phyloP scores from a whole-genome alignment of 257 asterid species.

The Solanum etuberosum region DNA sequence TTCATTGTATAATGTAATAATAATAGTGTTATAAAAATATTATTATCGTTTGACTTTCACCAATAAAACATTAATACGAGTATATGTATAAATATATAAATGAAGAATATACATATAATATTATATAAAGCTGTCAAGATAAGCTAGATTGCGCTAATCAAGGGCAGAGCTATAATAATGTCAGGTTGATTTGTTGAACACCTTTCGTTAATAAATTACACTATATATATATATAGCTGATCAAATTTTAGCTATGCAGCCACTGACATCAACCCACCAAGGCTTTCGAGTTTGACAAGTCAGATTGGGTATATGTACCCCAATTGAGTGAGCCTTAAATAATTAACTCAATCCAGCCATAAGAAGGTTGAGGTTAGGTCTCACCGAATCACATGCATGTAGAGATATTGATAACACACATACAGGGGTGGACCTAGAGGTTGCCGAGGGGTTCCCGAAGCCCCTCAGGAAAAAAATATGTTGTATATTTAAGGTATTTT shows the following conservation, averaged over 20 bases:
- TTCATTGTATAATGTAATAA: no score
- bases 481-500: no score
- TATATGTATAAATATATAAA: no score
- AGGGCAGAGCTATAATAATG: fast-evolving
- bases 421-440: fast-evolving
- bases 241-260: background rate
- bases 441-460: no score
- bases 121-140: background rate
- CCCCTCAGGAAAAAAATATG: fast-evolving
- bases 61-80: no score
- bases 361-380: background rate
- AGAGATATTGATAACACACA: background rate
- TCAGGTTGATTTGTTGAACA: fast-evolving
- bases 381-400: background rate
- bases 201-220: no score
- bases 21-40: no score
- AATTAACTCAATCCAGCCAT: background rate
- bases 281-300: background rate
- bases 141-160: no score
- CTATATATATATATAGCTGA: background rate
- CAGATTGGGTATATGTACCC: background rate
- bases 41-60: no score
- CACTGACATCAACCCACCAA: background rate
- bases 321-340: background rate
- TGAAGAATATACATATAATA: background rate